Base-by-base conservation (phyloP, 192 early-diverging fungal species). In the Chytriomyces confervae region DNA sequence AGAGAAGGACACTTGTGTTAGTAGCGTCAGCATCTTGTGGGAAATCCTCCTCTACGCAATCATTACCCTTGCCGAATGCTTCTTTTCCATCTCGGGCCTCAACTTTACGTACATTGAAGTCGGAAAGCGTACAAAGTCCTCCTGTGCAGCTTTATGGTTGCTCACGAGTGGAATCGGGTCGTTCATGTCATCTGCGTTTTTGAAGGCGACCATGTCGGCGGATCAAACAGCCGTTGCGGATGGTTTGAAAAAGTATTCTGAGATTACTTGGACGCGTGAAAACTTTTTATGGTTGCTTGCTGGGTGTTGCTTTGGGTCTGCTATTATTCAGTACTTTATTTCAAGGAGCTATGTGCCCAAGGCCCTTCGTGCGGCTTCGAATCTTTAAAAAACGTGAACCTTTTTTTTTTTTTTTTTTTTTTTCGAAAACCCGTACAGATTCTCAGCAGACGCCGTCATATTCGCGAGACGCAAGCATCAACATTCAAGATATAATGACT, bases 71-170 rank as follows among this genome's bases (percentile, higher is more conserved):
- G 89, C 86, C 77, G 90, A 91, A 82, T 80, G 83, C 49, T 57
- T 91, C 13, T 81, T 89, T 69, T 87, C 86, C 36, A 86, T 87
- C 70, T 83, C 82, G n/a, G 90, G 90, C 71, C 82, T 89, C 67
- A 88, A 91, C 80, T 88, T 91, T 71, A 82, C 82, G 29, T 91
- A 91, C 83, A 81, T 81, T 24, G 84, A 91, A 70, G 84, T 90
- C 48, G 90, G 90, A 78, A 85, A 84, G 61, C 80, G 83, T 49
- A 89, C 85, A 65, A 87, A 88, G 72, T 84, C 90, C 27, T 80
- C 81, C 13, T 85, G 82, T 13, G 78, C 83, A 5, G 82, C 88
- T n/a, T 72, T 91, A 61, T 91, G 90, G 90, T 71, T 91, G 63
- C 62, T 90, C 60, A 78, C 79, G 18, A 73, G 76, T 51, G 81